Evolutionary conservation across 73 alveolate species (phyloP).

Genomic region (Tetrahymena elliotti): DNA sequence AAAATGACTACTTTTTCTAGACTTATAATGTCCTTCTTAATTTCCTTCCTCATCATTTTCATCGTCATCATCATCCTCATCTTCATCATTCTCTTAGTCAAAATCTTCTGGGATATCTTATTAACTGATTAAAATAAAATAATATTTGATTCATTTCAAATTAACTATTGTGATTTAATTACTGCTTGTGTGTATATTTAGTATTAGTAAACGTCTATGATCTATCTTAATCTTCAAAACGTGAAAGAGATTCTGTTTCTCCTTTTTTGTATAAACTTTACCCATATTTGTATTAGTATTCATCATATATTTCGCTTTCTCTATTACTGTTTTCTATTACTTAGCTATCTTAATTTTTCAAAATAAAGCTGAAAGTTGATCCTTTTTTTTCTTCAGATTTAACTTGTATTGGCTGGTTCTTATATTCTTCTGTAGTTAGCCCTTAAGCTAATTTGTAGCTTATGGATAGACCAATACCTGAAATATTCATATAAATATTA

Average conservation of each 20-base stretch:
- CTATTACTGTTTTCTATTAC: not conserved
- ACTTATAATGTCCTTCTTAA: not conserved
- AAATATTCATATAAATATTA: too few relatives aligned
- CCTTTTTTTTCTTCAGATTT: not conserved
- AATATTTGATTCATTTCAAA: not conserved
- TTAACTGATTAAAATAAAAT: not conserved
- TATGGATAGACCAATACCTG: not conserved
- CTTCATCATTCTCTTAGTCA: not conserved
- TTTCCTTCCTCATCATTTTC: not conserved
- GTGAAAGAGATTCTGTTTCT: not conserved
- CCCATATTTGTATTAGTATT: not conserved
- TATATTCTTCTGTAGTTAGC: not conserved
- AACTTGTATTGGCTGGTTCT: not conserved
- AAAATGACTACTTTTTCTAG: not conserved
- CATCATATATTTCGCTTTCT: not conserved
- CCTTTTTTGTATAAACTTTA: not conserved
- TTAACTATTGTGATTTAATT: not conserved
- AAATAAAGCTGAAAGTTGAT: not conserved
- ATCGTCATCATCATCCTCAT: not conserved
- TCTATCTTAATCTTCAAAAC: not conserved
- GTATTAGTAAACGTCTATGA: not conserved
- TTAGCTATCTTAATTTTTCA: not conserved
- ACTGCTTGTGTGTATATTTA: not conserved
- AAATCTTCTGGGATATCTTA: not conserved
- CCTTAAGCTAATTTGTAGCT: not conserved